phyloP scores from a whole-genome alignment of 2,329 filamentous ascomycete genomes.

The Allantophomopsis cytisporea region DNA sequence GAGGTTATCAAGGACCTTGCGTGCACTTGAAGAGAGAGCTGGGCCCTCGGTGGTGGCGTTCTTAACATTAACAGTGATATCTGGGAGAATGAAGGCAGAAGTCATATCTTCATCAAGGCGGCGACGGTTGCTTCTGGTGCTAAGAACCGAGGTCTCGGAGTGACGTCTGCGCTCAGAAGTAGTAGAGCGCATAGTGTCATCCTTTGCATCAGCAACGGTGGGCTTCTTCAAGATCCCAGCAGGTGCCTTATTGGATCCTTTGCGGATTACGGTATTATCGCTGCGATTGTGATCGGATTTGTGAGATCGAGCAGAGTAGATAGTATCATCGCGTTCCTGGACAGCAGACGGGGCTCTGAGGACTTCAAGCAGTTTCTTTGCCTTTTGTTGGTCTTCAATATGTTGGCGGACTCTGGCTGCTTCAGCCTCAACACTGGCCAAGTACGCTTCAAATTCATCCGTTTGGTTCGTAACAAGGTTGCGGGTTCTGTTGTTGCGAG shows the following conservation, averaged over 20 bases:
- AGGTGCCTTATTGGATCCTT: neutral
- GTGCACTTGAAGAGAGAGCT: conserved; percentile 36
- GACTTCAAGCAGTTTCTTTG: too few species aligned
- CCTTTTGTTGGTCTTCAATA: too few species aligned
- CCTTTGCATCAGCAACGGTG: neutral
- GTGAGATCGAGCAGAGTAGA: neutral
- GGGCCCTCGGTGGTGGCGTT: conserved; percentile 18
- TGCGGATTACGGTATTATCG: conserved; percentile 2
- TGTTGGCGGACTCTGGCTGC: neutral
- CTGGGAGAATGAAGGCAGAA: conserved; percentile 42
- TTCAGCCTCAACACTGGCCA: neutral
- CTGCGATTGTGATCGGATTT: neutral
- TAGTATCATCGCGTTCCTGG: neutral
- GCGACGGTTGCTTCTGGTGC: conserved; percentile 3
- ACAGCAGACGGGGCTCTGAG: too few species aligned
- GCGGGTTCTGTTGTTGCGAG: too few species aligned
- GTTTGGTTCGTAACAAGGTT: too few species aligned
- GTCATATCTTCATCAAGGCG: conserved; percentile 38
- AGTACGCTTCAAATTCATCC: neutral
- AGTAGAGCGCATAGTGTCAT: conserved; percentile 1
- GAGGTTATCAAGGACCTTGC: conserved; percentile 36
- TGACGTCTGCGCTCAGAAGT: conserved; percentile 8
- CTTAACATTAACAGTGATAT: conserved; percentile 35
- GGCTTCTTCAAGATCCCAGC: conserved; percentile 4
- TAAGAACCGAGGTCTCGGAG: conserved; percentile 12